Evolutionary conservation across 352 stramenopile species (phyloP).

Genomic region (Phytophthora multivora): DNA sequence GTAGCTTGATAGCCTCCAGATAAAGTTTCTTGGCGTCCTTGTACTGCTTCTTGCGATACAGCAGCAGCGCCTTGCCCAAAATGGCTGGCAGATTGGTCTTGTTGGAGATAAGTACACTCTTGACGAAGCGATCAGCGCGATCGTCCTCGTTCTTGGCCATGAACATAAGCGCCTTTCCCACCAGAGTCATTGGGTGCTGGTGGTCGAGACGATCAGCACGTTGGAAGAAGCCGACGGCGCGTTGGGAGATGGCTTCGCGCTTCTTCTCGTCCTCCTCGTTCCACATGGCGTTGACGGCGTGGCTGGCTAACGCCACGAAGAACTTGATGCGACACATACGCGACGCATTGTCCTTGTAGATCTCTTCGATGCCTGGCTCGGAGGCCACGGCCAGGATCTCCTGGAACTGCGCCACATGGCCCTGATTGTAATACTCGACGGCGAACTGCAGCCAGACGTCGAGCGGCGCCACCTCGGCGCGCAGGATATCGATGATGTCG

Average conservation of each 20-base stretch:
- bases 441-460: conserved; percentile 93
- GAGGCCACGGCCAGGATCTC: conserved; percentile 85
- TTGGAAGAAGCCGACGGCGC: conserved; percentile 86
- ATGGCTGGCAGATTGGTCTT: conserved; percentile 89
- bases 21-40: conserved; percentile 93
- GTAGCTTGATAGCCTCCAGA: conserved; percentile 93
- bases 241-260: conserved; percentile 76
- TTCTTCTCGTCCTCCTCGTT: conserved; percentile 91
- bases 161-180: conserved; percentile 93
- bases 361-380: conserved; percentile 84
- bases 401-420: conserved; percentile 79
- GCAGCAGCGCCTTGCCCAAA: conserved; percentile 82
- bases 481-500: conserved; percentile 92
- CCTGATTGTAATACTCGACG: conserved; percentile 91
- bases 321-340: conserved; percentile 90
- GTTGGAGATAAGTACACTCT: conserved; percentile 90
- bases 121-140: conserved; percentile 90
- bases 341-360: conserved; percentile 88
- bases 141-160: conserved; percentile 93
- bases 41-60: conserved; percentile 90
- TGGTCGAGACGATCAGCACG: conserved; percentile 88
- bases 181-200: conserved; percentile 89
- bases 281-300: conserved; percentile 90
- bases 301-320: conserved; percentile 85
- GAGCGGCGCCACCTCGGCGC: conserved; percentile 89